phyloP scores from a whole-genome alignment of 2,329 filamentous ascomycete genomes.

The Fusarium armeniacum region DNA sequence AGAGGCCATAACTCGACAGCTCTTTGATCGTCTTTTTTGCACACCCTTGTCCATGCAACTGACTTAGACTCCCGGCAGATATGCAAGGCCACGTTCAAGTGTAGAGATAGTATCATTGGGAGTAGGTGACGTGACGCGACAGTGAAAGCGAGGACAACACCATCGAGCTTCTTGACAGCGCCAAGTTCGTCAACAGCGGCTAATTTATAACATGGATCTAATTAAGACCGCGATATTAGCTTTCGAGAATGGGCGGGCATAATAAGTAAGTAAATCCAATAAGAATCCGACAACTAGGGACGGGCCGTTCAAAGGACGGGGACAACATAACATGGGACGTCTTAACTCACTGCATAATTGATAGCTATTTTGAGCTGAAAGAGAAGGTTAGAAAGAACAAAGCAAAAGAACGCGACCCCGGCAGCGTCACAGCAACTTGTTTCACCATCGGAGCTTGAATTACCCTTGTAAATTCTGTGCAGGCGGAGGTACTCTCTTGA shows the following conservation, averaged over 20 bases:
- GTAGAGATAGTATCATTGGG: slow-evolving; percentile 16
- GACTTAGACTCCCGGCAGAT: slow-evolving; percentile 23
- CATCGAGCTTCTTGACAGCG: not conserved
- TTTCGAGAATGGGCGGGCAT: slow-evolving; percentile 26
- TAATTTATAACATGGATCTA: slow-evolving; percentile 39
- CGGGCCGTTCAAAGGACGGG: slow-evolving; percentile 47
- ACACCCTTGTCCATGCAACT: slow-evolving; percentile 24
- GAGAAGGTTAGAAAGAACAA: slow-evolving; percentile 25
- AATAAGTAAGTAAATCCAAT: slow-evolving; percentile 26
- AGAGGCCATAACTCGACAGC: slow-evolving; percentile 25
- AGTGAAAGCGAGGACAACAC: slow-evolving; percentile 17
- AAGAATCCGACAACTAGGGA: slow-evolving; percentile 47
- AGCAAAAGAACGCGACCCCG: slow-evolving; percentile 35
- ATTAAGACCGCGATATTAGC: slow-evolving; percentile 19
- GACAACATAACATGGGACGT: slow-evolving; percentile 33
- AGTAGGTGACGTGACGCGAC: slow-evolving; percentile 19
- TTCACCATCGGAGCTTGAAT: slow-evolving; percentile 41
- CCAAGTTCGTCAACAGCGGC: slow-evolving; percentile 38
- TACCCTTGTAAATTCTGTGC: not conserved
- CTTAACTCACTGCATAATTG: slow-evolving; percentile 28
- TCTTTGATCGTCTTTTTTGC: slow-evolving; percentile 40
- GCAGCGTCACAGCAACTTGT: slow-evolving; percentile 39
- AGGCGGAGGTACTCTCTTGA: not conserved
- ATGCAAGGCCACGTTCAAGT: slow-evolving; percentile 31
- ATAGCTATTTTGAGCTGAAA: slow-evolving; percentile 31